Base-by-base conservation (phyloP, 768 basidiomycete genomes). In the Podaxis sp. region DNA sequence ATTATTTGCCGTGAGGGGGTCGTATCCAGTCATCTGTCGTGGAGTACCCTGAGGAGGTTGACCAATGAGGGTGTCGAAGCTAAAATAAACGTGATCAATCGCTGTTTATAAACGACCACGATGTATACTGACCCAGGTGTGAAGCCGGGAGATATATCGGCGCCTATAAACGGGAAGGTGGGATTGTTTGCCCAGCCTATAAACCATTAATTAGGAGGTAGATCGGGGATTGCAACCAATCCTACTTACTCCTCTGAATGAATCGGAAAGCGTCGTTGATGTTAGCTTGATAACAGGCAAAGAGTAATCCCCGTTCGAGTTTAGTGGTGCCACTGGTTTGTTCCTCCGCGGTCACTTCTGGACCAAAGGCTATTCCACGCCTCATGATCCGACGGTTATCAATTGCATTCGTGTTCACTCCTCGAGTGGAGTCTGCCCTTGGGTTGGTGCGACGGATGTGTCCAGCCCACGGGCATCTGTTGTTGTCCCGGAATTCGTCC, bases 1-100 rank as follows among this genome's bases (percentile, higher is more conserved):
- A 52, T 66, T 61, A 50, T 76, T 73, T 6, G 57, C 57, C 5
- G 57, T 51, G 25, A 40, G 25, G 13, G 75, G 76, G 63, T 78
- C 71, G 11, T 69, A 66, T 23, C 73, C 74, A 55, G 65, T 64
- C 56, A 74, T 60, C 35, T 62, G 52, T 36, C 73, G 63, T 27
- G 48, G 40, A 28, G 54, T 36, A 37, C 6, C 16, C 11, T 25
- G 52, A 13, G 44, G 5, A 23, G 66, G 67, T 63, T 73, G 73
- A 3, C 80, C 80, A 54, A 80, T 79, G 52, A 82, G 72, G 35
- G 82, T 78, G 63, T 83, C 82, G 61, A 81, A 71, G 5, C 83
- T 82, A 11, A 70, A 27, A 69, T 64, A 62, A 56, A 38, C 35
- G 36, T 67, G 56, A 60, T 68, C 42, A 61, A 73, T 70, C 67